phyloP scores from a whole-genome alignment of 2,329 filamentous ascomycete species.

The Microdochium paspali region DNA sequence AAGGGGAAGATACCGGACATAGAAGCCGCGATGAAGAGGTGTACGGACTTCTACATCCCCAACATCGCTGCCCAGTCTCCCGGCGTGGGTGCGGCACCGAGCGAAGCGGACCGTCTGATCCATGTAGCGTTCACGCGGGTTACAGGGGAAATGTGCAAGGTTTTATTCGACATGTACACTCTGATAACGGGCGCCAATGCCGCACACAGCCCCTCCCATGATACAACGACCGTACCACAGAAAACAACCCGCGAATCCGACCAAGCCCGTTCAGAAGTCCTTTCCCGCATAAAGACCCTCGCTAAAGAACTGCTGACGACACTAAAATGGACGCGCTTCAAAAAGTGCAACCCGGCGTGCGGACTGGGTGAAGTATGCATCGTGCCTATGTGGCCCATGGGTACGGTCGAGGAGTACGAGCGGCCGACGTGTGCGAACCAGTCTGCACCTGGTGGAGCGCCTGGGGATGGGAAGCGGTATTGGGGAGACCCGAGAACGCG shows the following conservation, averaged over 20 bases:
- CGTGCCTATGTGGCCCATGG: conserved; percentile 5
- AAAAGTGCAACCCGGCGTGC: conserved; percentile 1
- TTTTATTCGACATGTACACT: conserved; percentile 3
- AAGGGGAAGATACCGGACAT: conserved; percentile 12
- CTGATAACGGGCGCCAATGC: background rate
- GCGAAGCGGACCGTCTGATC: conserved; percentile 13
- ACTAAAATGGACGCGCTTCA: conserved; percentile 3
- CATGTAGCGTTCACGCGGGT: conserved; percentile 13
- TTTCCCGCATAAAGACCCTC: background rate
- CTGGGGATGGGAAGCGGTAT: background rate
- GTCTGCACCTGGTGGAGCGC: background rate
- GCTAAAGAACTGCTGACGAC: background rate
- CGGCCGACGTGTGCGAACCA: background rate
- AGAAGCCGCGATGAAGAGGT: conserved; percentile 22
- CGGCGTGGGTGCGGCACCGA: conserved; percentile 2
- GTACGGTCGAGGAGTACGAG: conserved; percentile 2
- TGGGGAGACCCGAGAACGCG: background rate
- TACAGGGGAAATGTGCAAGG: conserved; percentile 12
- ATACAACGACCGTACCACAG: no score
- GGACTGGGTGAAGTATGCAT: conserved; percentile 3
- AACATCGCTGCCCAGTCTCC: conserved; percentile 1
- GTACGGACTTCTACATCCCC: conserved; percentile 22
- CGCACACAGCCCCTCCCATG: no score
- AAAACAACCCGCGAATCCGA: background rate
- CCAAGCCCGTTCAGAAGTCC: background rate